phyloP scores from a whole-genome alignment of 148 eudicot species.

The Polygonum maritimum region DNA sequence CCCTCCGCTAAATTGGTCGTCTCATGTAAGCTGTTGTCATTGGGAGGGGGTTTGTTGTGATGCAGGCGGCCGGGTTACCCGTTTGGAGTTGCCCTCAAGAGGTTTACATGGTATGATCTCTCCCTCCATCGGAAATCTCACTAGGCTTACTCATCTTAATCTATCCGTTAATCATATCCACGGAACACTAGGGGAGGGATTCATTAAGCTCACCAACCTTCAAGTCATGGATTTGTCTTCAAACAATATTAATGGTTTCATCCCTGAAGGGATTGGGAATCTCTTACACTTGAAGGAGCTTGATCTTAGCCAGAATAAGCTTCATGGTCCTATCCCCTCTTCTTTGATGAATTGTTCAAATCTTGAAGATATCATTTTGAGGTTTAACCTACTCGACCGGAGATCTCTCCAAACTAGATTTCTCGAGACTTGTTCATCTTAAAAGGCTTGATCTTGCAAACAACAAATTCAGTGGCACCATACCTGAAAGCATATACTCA shows the following conservation, averaged over 20 bases:
- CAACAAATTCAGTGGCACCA: slow-evolving; percentile 45
- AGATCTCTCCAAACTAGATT: slow-evolving; percentile 59
- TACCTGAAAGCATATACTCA: slow-evolving; percentile 54
- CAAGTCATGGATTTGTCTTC: not conserved
- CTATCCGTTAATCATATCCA: slow-evolving; percentile 25
- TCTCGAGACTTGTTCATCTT: slow-evolving; percentile 44
- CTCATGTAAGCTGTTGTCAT: slow-evolving; percentile 45
- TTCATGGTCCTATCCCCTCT: slow-evolving; percentile 54
- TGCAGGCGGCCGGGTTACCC: slow-evolving; percentile 27
- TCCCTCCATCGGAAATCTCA: slow-evolving; percentile 38
- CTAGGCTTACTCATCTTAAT: slow-evolving; percentile 42
- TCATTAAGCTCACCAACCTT: not conserved
- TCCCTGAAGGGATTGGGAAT: slow-evolving; percentile 50
- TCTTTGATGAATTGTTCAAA: slow-evolving; percentile 59
- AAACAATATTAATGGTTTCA: slow-evolving; percentile 25
- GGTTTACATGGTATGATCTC: slow-evolving; percentile 42
- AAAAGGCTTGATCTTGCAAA: slow-evolving; percentile 58
- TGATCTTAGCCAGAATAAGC: slow-evolving; percentile 47
- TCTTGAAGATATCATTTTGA: slow-evolving; percentile 41
- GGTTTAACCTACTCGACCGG: slow-evolving; percentile 63
- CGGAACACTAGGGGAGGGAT: not conserved
- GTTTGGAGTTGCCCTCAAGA: slow-evolving; percentile 38
- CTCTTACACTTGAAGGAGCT: slow-evolving; percentile 50
- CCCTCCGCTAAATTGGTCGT: slow-evolving; percentile 43
- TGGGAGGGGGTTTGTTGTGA: slow-evolving; percentile 72